These are phyloP conservation scores for Hypoxylon sp. DNA, from an alignment of 2,329 filamentous ascomycete species.

Conservation along the genomic window DNA sequence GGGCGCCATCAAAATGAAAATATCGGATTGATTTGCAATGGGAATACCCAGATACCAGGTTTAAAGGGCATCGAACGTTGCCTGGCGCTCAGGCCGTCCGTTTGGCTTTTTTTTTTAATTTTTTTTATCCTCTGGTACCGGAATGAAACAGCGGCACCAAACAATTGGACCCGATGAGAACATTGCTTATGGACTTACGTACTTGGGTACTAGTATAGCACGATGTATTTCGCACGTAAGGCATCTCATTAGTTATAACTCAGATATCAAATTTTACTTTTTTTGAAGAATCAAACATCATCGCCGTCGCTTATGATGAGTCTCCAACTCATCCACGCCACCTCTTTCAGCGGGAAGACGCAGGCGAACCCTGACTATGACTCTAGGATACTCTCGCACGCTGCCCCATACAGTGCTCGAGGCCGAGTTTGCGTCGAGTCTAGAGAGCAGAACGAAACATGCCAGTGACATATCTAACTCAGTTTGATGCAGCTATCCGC, in stretches of 20 bases:
- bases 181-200: slow-evolving; percentile 6
- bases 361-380: slow-evolving; percentile 5
- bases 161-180: slow-evolving; percentile 24
- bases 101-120: slow-evolving; percentile 10
- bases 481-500: slow-evolving; percentile 33
- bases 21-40: slow-evolving; percentile 20
- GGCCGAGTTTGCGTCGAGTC: slow-evolving; percentile 1
- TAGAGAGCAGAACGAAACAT: background rate
- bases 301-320: slow-evolving; percentile 26
- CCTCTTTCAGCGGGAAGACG: slow-evolving; percentile 12
- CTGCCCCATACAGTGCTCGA: slow-evolving; percentile 20
- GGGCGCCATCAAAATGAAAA: slow-evolving; percentile 2
- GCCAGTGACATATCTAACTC: slow-evolving; percentile 9
- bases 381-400: slow-evolving; percentile 13
- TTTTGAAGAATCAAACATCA: slow-evolving; percentile 25
- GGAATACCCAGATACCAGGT: slow-evolving; percentile 13
- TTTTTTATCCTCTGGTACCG: slow-evolving; percentile 19
- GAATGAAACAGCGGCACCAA: slow-evolving; percentile 38
- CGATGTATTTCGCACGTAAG: slow-evolving; percentile 3
- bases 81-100: slow-evolving; percentile 26
- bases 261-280: slow-evolving; percentile 39
- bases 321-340: slow-evolving; percentile 20
- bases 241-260: slow-evolving; percentile 30
- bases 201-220: background rate
- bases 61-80: slow-evolving; percentile 13